Evolutionary conservation across 441 rosid species (phyloP), one percentile per base, ranked within the genome.

Genomic region (Pelargonium australe): DNA sequence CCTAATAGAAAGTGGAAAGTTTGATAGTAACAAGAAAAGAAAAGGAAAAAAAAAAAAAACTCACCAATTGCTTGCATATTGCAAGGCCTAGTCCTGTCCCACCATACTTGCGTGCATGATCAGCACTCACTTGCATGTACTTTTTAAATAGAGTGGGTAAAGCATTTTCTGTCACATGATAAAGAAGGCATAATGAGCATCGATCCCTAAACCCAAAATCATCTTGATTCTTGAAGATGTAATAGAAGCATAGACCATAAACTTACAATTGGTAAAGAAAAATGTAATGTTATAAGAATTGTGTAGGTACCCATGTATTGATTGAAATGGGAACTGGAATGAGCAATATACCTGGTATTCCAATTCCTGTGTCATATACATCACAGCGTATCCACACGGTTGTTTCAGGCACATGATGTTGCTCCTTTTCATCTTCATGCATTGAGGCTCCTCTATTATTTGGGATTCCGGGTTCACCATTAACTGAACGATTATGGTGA

Each of bases 21-120:
- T 47, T 14, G 73, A 6, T 57, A 3, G 20, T n/a, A 31, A 68
- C 2, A 64, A 63, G 61, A 12, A 31, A 69, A 70, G 49, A 70
- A 68, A 58, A 70, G 61, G n/a, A 13, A 17, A 63, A 64, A 12
- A 40, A 69, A 71, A 57, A 70, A 68, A 60, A 70, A 58, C 68
- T 79, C 70, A 90, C 99, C 90, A 95, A 81, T 70, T 95, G 96
- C 81, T 92, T 95, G 85, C 99, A 95, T 71, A 95, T 95, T 67
- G 96, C 97, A 12, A 95, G 96, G 68, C 99, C 98, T n/a, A 92
- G 83, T 73, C 99, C 99, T 4, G 99, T 95, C 68, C 98, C 99
- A 23, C 99, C 97, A 65, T 95, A 95, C 74, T 92, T 92, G 9
- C 97, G 87, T 16, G 98, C 95, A 80, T 90, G 95, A 84, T 89